These are phyloP conservation scores for Sporopachydermia cereana DNA, from an alignment of 1,139 yeast genomes.

Conservation along the genomic window DNA sequence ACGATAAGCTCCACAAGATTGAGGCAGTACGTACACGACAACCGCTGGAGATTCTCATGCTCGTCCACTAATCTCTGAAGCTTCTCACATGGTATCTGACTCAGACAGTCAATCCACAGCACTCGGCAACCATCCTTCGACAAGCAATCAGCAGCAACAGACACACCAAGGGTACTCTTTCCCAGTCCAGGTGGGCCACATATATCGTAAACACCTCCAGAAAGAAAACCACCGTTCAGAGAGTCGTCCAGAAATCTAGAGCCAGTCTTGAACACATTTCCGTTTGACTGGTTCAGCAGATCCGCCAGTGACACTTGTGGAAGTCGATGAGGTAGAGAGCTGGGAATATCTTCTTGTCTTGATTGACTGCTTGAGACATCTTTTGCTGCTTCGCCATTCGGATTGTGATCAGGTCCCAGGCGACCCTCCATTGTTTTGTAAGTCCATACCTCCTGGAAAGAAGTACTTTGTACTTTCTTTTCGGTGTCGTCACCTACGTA, in stretches of 20 bases:
- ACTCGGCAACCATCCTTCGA: conserved; percentile 11
- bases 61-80: neutral
- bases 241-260: conserved; percentile 2
- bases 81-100: neutral
- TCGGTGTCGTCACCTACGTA: no score
- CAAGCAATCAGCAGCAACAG: conserved; percentile 54
- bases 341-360: neutral
- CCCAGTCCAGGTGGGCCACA: conserved; percentile 87
- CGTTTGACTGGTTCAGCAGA: neutral
- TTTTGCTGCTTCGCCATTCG: no score
- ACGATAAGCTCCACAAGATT: neutral
- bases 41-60: neutral
- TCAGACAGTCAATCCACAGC: conserved; percentile 12
- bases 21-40: neutral
- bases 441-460: no score
- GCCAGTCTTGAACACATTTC: neutral
- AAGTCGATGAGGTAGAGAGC: conserved; percentile 2
- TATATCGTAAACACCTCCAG: conserved; percentile 8
- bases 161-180: conserved; percentile 73
- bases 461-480: neutral
- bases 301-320: neutral
- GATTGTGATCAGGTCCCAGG: no score
- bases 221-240: neutral
- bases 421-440: no score
- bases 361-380: no score